Conservation (phyloP, 2,329 filamentous ascomycete genomes). For the Erysiphe pisi region DNA sequence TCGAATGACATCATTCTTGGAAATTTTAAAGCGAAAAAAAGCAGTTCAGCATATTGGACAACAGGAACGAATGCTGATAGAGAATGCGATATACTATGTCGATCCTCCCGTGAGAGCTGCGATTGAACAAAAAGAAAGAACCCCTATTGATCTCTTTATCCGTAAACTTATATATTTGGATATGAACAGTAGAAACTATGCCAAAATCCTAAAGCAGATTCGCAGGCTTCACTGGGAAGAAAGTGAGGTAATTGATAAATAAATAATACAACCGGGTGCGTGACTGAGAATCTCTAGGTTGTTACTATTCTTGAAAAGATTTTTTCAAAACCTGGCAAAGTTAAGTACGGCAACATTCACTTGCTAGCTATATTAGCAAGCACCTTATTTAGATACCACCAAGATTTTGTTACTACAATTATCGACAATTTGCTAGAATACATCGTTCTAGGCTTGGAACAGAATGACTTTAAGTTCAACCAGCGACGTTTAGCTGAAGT, state of each 20-base stretch:
- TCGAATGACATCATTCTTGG: slow-evolving; percentile 85
- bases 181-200: slow-evolving; percentile 86
- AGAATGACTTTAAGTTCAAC: slow-evolving; percentile 96
- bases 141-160: slow-evolving; percentile 83
- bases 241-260: slow-evolving; percentile 48
- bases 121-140: slow-evolving; percentile 93
- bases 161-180: slow-evolving; percentile 88
- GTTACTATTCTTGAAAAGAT: slow-evolving; percentile 55
- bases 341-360: slow-evolving; percentile 96
- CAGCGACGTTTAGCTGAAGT: slow-evolving; percentile 90
- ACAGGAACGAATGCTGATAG: slow-evolving; percentile 94
- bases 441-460: slow-evolving; percentile 75
- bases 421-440: slow-evolving; percentile 88
- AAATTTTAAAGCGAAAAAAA: slow-evolving; percentile 93
- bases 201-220: slow-evolving; percentile 87
- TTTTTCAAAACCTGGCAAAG: slow-evolving; percentile 91
- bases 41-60: slow-evolving; percentile 88
- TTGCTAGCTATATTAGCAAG: slow-evolving; percentile 81
- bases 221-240: slow-evolving; percentile 98
- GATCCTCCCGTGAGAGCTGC: slow-evolving; percentile 88
- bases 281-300: slow-evolving; percentile 31
- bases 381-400: slow-evolving; percentile 82
- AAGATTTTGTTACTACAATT: slow-evolving; percentile 78
- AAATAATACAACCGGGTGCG: slow-evolving; percentile 28
- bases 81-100: slow-evolving; percentile 97